Evolutionary conservation across 1,284 basidiomycete genomes (phyloP).

Genomic region (Ganoderma sinense): DNA sequence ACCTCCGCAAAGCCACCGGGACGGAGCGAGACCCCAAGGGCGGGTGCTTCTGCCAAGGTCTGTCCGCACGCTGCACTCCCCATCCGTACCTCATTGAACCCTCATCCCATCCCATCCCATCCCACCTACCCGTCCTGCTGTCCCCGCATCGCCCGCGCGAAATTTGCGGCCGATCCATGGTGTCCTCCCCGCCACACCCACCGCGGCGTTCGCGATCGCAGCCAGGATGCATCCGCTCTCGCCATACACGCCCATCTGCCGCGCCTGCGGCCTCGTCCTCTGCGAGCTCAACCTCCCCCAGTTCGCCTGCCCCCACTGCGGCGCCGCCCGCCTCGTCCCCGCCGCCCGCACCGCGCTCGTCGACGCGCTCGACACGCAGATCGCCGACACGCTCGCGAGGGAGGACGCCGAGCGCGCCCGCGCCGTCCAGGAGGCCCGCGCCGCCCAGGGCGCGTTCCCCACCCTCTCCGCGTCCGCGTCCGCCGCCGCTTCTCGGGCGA

Average conservation of each 20-base stretch:
- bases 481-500: slow-evolving; percentile 28
- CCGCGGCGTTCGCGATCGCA: slow-evolving; percentile 36
- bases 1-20: slow-evolving; percentile 34
- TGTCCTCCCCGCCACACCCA: not conserved
- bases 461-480: slow-evolving; percentile 48
- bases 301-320: slow-evolving; percentile 65
- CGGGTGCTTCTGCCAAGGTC: slow-evolving; percentile 76
- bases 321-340: slow-evolving; percentile 45
- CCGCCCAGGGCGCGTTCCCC: slow-evolving; percentile 69
- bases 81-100: not conserved
- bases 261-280: slow-evolving; percentile 65
- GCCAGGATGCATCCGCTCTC: slow-evolving; percentile 67
- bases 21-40: slow-evolving; percentile 59
- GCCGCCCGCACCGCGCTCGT: slow-evolving; percentile 47
- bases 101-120: not conserved
- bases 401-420: slow-evolving; percentile 59
- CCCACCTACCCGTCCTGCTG: not conserved
- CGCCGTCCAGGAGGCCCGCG: slow-evolving; percentile 53
- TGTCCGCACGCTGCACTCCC: slow-evolving; percentile 14
- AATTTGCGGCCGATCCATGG: not conserved
- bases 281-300: slow-evolving; percentile 65
- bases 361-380: slow-evolving; percentile 49
- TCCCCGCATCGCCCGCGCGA: too few species aligned
- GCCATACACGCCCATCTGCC: slow-evolving; percentile 61
- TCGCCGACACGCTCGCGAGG: slow-evolving; percentile 50